A percentile compares a stretch with the other conserved stretches of the same genome.
Evolutionary conservation across 805 yeast species (phyloP).

Genomic region (Ogataea methylovora): DNA sequence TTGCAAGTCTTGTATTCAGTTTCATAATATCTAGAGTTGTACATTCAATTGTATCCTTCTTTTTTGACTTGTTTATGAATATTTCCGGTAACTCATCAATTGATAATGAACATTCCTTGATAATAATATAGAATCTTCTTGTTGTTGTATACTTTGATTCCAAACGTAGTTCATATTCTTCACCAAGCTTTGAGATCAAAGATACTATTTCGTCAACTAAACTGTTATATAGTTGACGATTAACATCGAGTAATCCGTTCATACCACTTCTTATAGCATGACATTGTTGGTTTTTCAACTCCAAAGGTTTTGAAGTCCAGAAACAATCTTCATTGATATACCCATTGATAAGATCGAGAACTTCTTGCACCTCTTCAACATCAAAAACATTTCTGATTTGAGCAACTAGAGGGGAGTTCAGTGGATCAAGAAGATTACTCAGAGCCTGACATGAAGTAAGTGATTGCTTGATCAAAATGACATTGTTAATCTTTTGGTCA

Average conservation of each 20-base stretch:
- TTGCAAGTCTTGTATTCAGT: constrained; percentile 31
- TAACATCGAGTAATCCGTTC: constrained; percentile 38
- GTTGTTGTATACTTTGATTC: constrained; percentile 27
- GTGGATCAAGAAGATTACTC: constrained; percentile 7
- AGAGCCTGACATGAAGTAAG: constrained; percentile 17
- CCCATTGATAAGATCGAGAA: constrained; percentile 20
- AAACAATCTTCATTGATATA: constrained; percentile 34
- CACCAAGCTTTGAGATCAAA: constrained; percentile 18
- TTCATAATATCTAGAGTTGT: constrained; percentile 33
- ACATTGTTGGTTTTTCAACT: constrained; percentile 34
- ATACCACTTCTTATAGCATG: constrained; percentile 36
- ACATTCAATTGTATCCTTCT: constrained; percentile 27
- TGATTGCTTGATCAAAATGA: constrained; percentile 32
- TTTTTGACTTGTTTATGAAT: constrained; percentile 26
- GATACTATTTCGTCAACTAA: constrained; percentile 28
- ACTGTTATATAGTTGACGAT: constrained; percentile 32
- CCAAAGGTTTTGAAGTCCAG: constrained; percentile 33
- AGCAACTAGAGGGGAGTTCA: constrained; percentile 6
- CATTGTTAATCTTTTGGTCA: constrained; percentile 32
- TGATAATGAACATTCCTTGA: constrained; percentile 10
- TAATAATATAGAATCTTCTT: constrained; percentile 31
- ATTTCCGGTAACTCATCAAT: constrained; percentile 19
- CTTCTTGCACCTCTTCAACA: constrained; percentile 14
- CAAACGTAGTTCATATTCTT: constrained; percentile 16
- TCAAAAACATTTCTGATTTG: constrained; percentile 23